Conservation (phyloP, 2,329 filamentous ascomycete genomes). For the Aspergillus ibericus region DNA sequence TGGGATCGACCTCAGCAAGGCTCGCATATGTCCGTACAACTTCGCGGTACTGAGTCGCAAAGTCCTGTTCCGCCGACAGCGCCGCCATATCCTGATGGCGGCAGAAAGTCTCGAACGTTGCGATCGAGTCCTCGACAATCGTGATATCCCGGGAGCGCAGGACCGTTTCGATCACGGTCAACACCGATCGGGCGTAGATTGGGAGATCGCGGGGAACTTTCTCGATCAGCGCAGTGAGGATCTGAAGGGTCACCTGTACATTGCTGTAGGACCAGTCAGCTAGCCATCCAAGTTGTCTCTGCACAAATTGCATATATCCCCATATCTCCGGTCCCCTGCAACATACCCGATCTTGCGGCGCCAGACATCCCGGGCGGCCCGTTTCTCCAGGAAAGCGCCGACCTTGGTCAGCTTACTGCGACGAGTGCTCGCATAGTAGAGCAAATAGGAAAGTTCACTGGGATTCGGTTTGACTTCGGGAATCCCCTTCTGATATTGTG, state of each 20-base stretch:
- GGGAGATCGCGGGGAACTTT: constrained; percentile 88
- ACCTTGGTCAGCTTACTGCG: constrained; percentile 96
- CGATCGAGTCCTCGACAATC: constrained; percentile 86
- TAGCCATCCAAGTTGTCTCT: not conserved
- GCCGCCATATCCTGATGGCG: constrained; percentile 82
- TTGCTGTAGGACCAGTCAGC: constrained; percentile 57
- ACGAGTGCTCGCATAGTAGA: constrained; percentile 94
- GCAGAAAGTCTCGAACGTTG: constrained; percentile 86
- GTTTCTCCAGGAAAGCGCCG: constrained; percentile 89
- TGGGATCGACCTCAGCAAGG: constrained; percentile 67
- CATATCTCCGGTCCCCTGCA: not conserved
- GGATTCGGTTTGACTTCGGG: constrained; percentile 94
- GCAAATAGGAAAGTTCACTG: constrained; percentile 92
- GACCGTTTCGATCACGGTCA: constrained; percentile 80
- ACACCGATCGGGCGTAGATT: constrained; percentile 79
- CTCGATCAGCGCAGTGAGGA: constrained; percentile 86
- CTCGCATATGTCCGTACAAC: constrained; percentile 77
- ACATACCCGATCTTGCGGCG: constrained; percentile 79
- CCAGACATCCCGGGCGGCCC: constrained; percentile 88
- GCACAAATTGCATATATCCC: constrained; percentile 11
- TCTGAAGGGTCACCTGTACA: constrained; percentile 91
- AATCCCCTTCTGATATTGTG: constrained; percentile 83
- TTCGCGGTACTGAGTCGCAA: constrained; percentile 77
- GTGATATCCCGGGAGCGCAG: constrained; percentile 84
- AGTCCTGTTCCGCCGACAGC: constrained; percentile 81